phyloP scores from a whole-genome alignment of 1,284 basidiomycete genomes.

The Psilocybe mexicana region DNA sequence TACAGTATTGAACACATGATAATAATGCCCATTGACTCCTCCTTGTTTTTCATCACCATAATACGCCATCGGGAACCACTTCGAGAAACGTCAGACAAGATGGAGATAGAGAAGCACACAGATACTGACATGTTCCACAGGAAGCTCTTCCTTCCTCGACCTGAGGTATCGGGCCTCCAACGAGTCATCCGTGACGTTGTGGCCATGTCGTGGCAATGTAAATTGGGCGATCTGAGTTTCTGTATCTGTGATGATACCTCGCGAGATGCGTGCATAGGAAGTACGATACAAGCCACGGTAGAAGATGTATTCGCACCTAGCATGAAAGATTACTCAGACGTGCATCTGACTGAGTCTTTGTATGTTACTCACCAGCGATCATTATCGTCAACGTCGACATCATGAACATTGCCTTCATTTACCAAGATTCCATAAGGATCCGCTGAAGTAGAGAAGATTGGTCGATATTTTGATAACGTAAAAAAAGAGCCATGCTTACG shows the following conservation, averaged over 20 bases:
- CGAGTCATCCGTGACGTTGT: constrained; percentile 57
- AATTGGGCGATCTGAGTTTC: constrained; percentile 84
- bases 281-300: constrained; percentile 83
- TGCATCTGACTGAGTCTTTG: background rate
- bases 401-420: constrained; percentile 69
- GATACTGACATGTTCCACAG: constrained; percentile 53
- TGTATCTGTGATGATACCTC: constrained; percentile 74
- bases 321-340: background rate
- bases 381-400: constrained; percentile 71
- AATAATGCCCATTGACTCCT: constrained; percentile 69
- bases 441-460: constrained; percentile 42
- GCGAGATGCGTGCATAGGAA: constrained; percentile 71
- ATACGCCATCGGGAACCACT: constrained; percentile 80
- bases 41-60: constrained; percentile 52
- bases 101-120: background rate
- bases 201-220: constrained; percentile 63
- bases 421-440: constrained; percentile 85
- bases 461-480: background rate
- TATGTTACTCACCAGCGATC: constrained; percentile 63
- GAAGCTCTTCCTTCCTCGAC: constrained; percentile 64
- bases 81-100: constrained; percentile 1
- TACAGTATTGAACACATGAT: constrained; percentile 76
- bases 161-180: constrained; percentile 67
- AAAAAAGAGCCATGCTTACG: constrained; percentile 47
- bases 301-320: constrained; percentile 87